Evolutionary conservation across 805 yeast genomes (phyloP).

Genomic region (Candida germanica): DNA sequence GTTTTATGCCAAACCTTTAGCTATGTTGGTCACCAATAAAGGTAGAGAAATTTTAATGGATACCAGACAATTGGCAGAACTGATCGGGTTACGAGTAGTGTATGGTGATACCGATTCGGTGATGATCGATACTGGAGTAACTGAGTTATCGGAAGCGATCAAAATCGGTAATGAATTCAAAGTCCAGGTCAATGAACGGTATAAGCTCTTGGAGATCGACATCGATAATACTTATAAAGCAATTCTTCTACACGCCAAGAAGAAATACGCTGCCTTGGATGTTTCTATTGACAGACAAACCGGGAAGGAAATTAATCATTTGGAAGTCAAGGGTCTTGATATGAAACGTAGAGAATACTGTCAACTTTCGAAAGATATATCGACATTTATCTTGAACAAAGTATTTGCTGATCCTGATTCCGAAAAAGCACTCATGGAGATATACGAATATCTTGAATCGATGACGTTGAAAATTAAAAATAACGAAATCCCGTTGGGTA

Average conservation of each 20-base stretch:
- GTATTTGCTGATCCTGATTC: slow-evolving; percentile 72
- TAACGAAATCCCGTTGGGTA: slow-evolving; percentile 61
- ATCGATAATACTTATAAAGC: slow-evolving; percentile 90
- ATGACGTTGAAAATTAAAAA: slow-evolving; percentile 54
- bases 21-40: slow-evolving; percentile 90
- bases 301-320: slow-evolving; percentile 46
- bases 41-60: slow-evolving; percentile 95
- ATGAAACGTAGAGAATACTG: slow-evolving; percentile 96
- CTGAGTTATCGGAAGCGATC: slow-evolving; percentile 66
- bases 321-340: slow-evolving; percentile 95
- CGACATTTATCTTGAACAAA: slow-evolving; percentile 68
- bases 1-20: slow-evolving; percentile 93
- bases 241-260: slow-evolving; percentile 85
- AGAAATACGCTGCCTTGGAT: slow-evolving; percentile 93
- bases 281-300: slow-evolving; percentile 50
- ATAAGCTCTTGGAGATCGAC: slow-evolving; percentile 84
- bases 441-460: slow-evolving; percentile 68
- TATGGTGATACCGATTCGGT: slow-evolving; percentile 99
- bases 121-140: slow-evolving; percentile 90
- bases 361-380: slow-evolving; percentile 85
- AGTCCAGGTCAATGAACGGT: slow-evolving; percentile 80
- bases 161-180: slow-evolving; percentile 85
- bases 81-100: slow-evolving; percentile 76
- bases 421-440: slow-evolving; percentile 67
- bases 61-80: slow-evolving; percentile 89